These are phyloP conservation scores for Umbilicaria muhlenbergii DNA, from an alignment of 495 filamentous ascomycete genomes.

Conservation along the genomic window DNA sequence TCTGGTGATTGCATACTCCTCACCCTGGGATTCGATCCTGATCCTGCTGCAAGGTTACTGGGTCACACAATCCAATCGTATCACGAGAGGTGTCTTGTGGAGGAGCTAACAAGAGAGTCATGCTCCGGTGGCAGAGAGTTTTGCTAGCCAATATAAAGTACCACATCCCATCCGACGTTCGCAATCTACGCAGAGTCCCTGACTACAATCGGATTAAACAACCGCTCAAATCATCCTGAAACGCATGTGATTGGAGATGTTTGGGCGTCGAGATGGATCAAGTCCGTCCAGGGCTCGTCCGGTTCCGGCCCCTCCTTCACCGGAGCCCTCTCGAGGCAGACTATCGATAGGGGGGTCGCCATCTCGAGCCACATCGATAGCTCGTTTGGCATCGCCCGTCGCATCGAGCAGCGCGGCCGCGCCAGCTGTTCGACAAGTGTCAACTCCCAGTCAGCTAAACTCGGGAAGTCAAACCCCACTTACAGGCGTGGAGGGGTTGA, in stretches of 20 bases:
- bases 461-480: constrained; percentile 30
- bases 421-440: constrained; percentile 30
- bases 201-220: too few species aligned
- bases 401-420: constrained; percentile 34
- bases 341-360: constrained; percentile 32
- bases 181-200: too few species aligned
- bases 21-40: too few species aligned
- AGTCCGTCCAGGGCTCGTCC: constrained; percentile 10
- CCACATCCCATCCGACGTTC: too few species aligned
- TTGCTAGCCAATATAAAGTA: too few species aligned
- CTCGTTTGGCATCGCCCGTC: constrained; percentile 56
- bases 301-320: constrained; percentile 18
- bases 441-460: constrained; percentile 19
- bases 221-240: too few species aligned
- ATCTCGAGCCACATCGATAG: constrained; percentile 49
- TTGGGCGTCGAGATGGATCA: constrained; percentile 5
- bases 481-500: constrained; percentile 31
- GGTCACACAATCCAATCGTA: too few species aligned
- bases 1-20: too few species aligned
- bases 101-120: too few species aligned
- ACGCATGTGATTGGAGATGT: constrained; percentile 2
- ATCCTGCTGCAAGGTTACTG: too few species aligned
- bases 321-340: constrained; percentile 27
- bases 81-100: too few species aligned
- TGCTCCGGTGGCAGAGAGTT: too few species aligned